phyloP scores from a whole-genome alignment of 169 alveolate genomes.

The Plasmodium billcollinsi region DNA sequence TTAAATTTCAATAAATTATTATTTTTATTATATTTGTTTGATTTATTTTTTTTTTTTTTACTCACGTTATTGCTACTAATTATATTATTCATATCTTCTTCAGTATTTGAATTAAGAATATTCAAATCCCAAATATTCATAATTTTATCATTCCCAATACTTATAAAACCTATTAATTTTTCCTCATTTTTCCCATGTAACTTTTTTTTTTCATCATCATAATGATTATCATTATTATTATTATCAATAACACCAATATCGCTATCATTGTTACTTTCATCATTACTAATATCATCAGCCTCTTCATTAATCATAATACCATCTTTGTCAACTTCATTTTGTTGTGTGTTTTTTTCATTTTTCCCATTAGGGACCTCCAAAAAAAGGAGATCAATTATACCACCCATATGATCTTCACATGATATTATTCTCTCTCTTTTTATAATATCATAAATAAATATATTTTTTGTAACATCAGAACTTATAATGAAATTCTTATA shows the following conservation, averaged over 20 bases:
- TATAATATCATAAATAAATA: constrained; percentile 39
- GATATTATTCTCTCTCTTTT: constrained; percentile 31
- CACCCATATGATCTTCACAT: constrained; percentile 74
- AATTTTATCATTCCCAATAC: constrained; percentile 72
- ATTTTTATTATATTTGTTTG: constrained; percentile 12
- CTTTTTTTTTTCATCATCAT: background rate
- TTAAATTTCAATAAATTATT: constrained; percentile 7
- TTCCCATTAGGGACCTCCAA: constrained; percentile 20
- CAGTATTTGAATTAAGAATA: constrained; percentile 20
- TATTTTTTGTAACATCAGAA: constrained; percentile 59
- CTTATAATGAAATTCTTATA: constrained; percentile 65
- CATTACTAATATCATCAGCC: background rate
- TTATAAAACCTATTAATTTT: constrained; percentile 54
- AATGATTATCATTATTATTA: no score
- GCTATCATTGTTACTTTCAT: background rate
- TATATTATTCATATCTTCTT: constrained; percentile 18
- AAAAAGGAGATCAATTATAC: constrained; percentile 45
- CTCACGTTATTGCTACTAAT: constrained; percentile 6
- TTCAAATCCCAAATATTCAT: constrained; percentile 66
- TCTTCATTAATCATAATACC: constrained; percentile 3
- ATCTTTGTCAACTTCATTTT: background rate
- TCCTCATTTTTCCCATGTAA: background rate
- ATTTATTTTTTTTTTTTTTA: background rate
- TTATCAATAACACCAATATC: no score
- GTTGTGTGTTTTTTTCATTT: background rate